Conservation (phyloP, 345 rosid genomes). For the Lepidium sativum region DNA sequence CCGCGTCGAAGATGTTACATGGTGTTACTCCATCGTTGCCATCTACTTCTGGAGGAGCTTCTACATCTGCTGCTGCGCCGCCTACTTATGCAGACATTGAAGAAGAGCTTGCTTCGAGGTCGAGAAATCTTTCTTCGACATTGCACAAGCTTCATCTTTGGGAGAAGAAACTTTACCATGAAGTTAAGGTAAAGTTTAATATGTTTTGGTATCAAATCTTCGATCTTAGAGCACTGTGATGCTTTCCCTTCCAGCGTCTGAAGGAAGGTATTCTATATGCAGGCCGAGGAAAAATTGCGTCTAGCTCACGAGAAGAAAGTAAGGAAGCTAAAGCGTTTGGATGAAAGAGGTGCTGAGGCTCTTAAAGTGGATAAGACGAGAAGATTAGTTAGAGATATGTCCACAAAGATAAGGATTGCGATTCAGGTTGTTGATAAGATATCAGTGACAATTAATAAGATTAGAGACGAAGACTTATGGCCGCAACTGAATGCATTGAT, state of each 20-base stretch:
- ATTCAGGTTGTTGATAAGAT: slow-evolving; percentile 86
- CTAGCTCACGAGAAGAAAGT: slow-evolving; percentile 63
- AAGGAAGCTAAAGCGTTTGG: slow-evolving; percentile 63
- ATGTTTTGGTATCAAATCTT: not conserved
- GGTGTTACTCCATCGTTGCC: slow-evolving; percentile 50
- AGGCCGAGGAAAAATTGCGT: slow-evolving; percentile 94
- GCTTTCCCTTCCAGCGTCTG: not conserved
- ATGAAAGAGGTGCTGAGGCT: slow-evolving; percentile 78
- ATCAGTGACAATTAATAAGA: slow-evolving; percentile 74
- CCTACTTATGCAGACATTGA: slow-evolving; percentile 42
- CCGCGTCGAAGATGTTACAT: slow-evolving; percentile 54
- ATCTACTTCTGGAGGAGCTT: slow-evolving; percentile 44
- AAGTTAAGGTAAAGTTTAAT: slow-evolving; percentile 67
- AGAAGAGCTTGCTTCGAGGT: slow-evolving; percentile 63
- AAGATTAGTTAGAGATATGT: slow-evolving; percentile 45
- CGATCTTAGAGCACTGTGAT: not conserved
- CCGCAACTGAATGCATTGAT: slow-evolving; percentile 82
- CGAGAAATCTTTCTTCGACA: slow-evolving; percentile 78
- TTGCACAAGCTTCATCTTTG: slow-evolving; percentile 75
- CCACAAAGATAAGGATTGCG: slow-evolving; percentile 78
- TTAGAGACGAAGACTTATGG: slow-evolving; percentile 95
- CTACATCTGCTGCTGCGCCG: slow-evolving; percentile 22
- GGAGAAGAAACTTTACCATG: slow-evolving; percentile 91
- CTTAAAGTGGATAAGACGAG: slow-evolving; percentile 54
- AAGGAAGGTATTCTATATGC: slow-evolving; percentile 5